A percentile compares a stretch with the other conserved stretches of the same genome.
Evolutionary conservation across 352 stramenopile species (phyloP).

Genomic region (Phytophthora megakarya): DNA sequence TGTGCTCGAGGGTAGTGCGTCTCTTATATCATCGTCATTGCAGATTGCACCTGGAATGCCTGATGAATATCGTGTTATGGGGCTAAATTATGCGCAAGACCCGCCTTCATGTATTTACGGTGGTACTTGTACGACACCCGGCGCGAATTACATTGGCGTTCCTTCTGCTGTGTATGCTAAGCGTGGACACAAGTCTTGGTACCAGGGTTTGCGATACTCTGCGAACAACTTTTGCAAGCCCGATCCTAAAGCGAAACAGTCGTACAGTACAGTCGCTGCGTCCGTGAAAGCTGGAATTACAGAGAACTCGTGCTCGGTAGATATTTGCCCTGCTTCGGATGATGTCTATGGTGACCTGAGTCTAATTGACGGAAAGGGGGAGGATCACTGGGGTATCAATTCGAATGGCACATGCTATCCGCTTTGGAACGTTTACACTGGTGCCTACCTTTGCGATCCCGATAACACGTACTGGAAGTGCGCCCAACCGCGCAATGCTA

Average conservation of each 20-base stretch:
- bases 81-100: constrained; percentile 33
- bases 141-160: constrained; percentile 51
- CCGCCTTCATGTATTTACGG: constrained; percentile 46
- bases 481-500: constrained; percentile 34
- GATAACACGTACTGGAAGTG: constrained; percentile 54
- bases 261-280: constrained; percentile 31
- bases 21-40: constrained; percentile 85
- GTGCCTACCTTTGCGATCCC: constrained; percentile 61
- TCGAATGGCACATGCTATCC: constrained; percentile 68
- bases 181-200: constrained; percentile 59
- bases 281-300: constrained; percentile 41
- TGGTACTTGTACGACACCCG: constrained; percentile 45
- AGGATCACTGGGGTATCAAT: constrained; percentile 66
- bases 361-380: constrained; percentile 42
- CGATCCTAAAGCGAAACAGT: constrained; percentile 27
- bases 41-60: constrained; percentile 87
- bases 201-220: constrained; percentile 58
- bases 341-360: constrained; percentile 54
- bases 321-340: constrained; percentile 46
- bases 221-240: constrained; percentile 52
- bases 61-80: constrained; percentile 56
- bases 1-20: constrained; percentile 89
- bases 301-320: constrained; percentile 46
- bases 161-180: constrained; percentile 46
- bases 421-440: constrained; percentile 66